Percentiles rank a stretch among this genome's conserved stretches.
phyloP scores from a whole-genome alignment of 2,329 filamentous ascomycete genomes.

The Tolypocladium endophyticum region DNA sequence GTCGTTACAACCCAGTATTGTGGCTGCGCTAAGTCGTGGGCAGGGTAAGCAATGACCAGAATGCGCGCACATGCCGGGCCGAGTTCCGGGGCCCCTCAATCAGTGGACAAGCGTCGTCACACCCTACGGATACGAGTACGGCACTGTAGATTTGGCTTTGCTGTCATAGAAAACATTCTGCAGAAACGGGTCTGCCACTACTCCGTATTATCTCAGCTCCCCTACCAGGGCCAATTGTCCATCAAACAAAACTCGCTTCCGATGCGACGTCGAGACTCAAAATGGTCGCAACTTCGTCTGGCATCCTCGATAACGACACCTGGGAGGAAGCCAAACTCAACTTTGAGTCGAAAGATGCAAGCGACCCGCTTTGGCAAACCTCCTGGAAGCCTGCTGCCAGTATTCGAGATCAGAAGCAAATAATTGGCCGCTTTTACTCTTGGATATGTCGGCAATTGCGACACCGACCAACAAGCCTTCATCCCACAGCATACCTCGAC shows the following conservation, averaged over 20 bases:
- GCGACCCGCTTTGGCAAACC: background rate
- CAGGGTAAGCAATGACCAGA: background rate
- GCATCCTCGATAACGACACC: background rate
- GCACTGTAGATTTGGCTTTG: background rate
- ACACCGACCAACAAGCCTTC: slow-evolving; percentile 16
- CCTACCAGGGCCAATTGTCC: background rate
- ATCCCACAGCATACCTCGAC: slow-evolving; percentile 48
- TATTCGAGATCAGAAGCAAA: background rate
- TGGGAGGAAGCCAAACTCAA: background rate
- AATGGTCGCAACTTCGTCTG: background rate
- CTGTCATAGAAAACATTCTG: background rate
- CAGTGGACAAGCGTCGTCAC: background rate
- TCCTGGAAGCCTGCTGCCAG: background rate
- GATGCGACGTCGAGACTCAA: background rate
- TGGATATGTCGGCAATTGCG: background rate
- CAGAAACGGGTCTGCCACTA: background rate
- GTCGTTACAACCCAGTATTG: background rate
- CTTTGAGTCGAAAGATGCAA: background rate
- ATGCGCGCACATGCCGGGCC: background rate
- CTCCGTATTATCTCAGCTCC: too few relatives aligned
- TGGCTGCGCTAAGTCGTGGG: background rate
- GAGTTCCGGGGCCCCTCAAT: background rate
- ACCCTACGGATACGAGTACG: background rate
- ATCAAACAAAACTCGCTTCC: background rate
- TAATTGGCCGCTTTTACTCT: background rate